Percentiles rank a stretch among this genome's conserved stretches.
phyloP scores from a whole-genome alignment of 2,329 filamentous ascomycete genomes.

The Alternaria sp. region DNA sequence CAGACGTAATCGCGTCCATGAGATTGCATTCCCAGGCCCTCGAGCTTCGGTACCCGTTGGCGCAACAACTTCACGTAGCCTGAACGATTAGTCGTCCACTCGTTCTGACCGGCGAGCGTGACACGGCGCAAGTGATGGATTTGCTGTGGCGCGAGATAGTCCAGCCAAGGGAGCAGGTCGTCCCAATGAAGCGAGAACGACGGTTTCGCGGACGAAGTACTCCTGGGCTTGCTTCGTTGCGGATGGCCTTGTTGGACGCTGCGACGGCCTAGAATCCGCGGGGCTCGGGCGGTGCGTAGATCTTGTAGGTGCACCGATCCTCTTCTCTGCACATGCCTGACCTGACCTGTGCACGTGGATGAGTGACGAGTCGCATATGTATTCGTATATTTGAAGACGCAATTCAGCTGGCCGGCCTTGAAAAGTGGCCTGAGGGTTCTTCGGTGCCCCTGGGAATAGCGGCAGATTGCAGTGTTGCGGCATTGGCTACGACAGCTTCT shows the following conservation, averaged over 20 bases:
- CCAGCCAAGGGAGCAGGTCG: too few species aligned
- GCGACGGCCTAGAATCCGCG: too few species aligned
- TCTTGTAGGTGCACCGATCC: too few species aligned
- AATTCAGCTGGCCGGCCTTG: constrained; percentile 3
- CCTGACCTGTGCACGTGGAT: not conserved
- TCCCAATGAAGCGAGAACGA: too few species aligned
- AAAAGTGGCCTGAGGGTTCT: constrained; percentile 3
- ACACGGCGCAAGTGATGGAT: not conserved
- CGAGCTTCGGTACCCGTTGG: not conserved
- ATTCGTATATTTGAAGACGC: not conserved
- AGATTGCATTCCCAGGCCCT: not conserved
- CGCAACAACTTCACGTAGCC: not conserved
- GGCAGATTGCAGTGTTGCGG: not conserved
- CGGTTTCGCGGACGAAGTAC: too few species aligned
- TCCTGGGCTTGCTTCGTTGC: too few species aligned
- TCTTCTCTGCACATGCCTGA: not conserved
- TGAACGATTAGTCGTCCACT: not conserved
- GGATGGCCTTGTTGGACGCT: too few species aligned
- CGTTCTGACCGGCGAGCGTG: not conserved
- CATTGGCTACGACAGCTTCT: not conserved
- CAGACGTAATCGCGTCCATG: not conserved
- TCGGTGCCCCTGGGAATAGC: not conserved
- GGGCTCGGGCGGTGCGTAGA: too few species aligned
- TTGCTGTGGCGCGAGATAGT: too few species aligned
- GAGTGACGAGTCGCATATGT: not conserved